Base-by-base conservation (phyloP, 257 asterid genomes). In the Cruciata laevipes region DNA sequence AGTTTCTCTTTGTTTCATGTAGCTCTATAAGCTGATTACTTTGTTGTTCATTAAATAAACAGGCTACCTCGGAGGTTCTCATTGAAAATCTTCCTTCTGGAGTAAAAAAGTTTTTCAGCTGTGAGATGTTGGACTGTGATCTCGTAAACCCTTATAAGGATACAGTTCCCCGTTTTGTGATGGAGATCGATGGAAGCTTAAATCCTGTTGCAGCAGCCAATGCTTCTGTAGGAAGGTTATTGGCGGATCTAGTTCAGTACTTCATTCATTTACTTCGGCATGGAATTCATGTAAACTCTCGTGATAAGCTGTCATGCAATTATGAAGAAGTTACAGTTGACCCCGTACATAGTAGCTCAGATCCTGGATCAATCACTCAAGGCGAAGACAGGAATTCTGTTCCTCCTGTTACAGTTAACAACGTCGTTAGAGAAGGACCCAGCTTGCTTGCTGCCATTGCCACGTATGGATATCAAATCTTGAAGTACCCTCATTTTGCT, bases 401-500 rank as follows among this genome's bases (percentile, higher is more conserved):
- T 63, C 69, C 63, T 78, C 78, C 83, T 58, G 80, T 74, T 73
- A 37, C 65, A 25, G 63, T 25, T 35, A 44, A 52, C 32, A 73
- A 77, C 40, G 20, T 65, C 40, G 69, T 78, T 53, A 94, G 83
- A 79, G 96, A 89, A 70, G 90, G 83, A 79, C 83, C 98, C 69
- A 83, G 62, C 81, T 84, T 89, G 87, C 70, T 73, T 65, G 73
- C 82, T 61, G 98, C 97, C 59, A 90, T 94, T 78, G 84, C 96
- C 71, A 75, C 96, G 25, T 76, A 88, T 73, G 99, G 98, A 72
- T 84, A 89, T 80, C 99, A 94, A 83, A 83, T 94, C 69, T 81
- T 94, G 64, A 77, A 81, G 61, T 94, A 89, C 81, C 99, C 99
- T 73, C 96, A 94, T 82, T 94, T 94, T 80, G 93, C 96, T 65